phyloP scores from a whole-genome alignment of 495 filamentous ascomycete species.

The Ascobolus immersus region DNA sequence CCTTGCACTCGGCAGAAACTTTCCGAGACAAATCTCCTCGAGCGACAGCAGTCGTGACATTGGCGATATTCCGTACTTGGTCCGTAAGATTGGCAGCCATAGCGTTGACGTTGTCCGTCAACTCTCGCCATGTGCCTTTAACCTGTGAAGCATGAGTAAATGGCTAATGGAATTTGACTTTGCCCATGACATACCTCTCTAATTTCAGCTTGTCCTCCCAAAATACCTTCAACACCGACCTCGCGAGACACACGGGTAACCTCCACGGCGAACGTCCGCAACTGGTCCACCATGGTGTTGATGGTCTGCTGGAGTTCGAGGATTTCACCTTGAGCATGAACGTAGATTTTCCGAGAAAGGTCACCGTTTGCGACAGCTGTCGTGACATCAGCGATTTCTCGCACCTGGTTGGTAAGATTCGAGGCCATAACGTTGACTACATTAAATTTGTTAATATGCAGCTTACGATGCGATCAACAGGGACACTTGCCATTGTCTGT shows the following conservation, averaged over 20 bases:
- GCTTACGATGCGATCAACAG: neutral
- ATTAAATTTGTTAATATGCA: neutral
- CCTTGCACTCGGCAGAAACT: conserved; percentile 87
- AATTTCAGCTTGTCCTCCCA: conserved; percentile 93
- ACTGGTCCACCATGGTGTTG: conserved; percentile 96
- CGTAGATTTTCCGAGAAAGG: conserved; percentile 83
- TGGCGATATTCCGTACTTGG: conserved; percentile 86
- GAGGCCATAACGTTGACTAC: conserved; percentile 93
- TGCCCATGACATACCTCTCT: conserved; percentile 31
- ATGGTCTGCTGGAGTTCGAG: conserved; percentile 91
- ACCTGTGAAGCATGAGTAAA: conserved; percentile 17
- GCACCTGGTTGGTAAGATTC: conserved; percentile 62
- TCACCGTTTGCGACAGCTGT: conserved; percentile 93
- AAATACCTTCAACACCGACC: conserved; percentile 88
- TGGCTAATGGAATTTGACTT: conserved; percentile 4
- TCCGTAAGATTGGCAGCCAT: conserved; percentile 93
- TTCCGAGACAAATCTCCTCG: conserved; percentile 82
- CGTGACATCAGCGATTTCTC: conserved; percentile 90
- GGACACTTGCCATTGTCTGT: conserved; percentile 56
- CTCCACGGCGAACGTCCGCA: conserved; percentile 89
- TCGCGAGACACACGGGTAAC: conserved; percentile 90
- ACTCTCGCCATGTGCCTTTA: conserved; percentile 73
- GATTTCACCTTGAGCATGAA: conserved; percentile 85
- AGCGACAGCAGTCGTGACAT: conserved; percentile 92
- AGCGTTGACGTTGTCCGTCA: conserved; percentile 94